These are phyloP conservation scores for Diaporthe nobilis DNA, from an alignment of 2,329 filamentous ascomycete species.

Conservation along the genomic window DNA sequence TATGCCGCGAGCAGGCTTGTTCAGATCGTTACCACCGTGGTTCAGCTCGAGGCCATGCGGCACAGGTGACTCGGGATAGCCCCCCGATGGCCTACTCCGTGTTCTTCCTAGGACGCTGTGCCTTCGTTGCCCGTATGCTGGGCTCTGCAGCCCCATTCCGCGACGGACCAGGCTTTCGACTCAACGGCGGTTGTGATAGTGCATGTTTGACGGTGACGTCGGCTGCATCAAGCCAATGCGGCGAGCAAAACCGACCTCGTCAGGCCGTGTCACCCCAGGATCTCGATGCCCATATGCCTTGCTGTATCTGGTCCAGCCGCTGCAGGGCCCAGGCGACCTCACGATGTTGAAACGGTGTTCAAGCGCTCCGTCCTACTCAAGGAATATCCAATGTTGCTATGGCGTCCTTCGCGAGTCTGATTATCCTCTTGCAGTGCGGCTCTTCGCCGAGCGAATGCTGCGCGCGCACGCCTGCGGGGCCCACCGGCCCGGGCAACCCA, in stretches of 20 bases:
- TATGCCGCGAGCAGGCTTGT: neutral
- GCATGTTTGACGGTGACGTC: neutral
- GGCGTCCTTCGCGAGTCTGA: constrained; percentile 67
- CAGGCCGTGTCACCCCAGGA: neutral
- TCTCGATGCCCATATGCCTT: neutral
- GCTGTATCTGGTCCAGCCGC: neutral
- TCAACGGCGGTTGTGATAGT: neutral
- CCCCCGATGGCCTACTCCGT: neutral
- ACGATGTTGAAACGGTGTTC: neutral
- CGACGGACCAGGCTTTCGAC: neutral
- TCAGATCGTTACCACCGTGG: no score
- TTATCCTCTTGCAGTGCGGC: constrained; percentile 64
- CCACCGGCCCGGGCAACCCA: constrained; percentile 49
- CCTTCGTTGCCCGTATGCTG: no score
- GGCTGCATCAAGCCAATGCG: neutral
- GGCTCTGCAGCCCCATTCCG: no score
- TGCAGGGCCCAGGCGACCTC: neutral
- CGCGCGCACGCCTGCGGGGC: constrained; percentile 30
- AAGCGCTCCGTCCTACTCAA: constrained; percentile 47
- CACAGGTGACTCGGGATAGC: neutral
- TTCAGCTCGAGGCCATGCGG: neutral
- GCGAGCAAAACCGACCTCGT: no score
- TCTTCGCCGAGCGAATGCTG: constrained; percentile 49
- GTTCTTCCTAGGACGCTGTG: neutral
- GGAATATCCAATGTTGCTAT: constrained; percentile 70